A percentile compares a stretch with the other conserved stretches of the same genome.
Evolutionary conservation across 345 rosid species (phyloP).

Genomic region (Hypericum androsaemum): DNA sequence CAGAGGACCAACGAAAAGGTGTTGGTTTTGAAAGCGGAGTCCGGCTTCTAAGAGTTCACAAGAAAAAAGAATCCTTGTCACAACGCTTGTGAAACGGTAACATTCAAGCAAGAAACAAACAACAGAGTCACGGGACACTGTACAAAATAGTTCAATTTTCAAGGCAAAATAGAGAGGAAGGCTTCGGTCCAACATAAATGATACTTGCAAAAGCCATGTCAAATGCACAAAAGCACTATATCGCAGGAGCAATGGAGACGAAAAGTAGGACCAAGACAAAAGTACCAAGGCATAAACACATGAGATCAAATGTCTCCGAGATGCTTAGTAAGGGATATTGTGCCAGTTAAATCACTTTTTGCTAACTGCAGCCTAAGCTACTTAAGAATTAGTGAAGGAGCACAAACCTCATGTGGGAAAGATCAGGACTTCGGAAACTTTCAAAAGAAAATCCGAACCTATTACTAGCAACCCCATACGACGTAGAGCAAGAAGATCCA

Average conservation of each 20-base stretch:
- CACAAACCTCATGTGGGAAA: conserved; percentile 39
- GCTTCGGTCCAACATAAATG: too few relatives aligned
- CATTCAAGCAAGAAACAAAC: background rate
- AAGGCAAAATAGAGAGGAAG: background rate
- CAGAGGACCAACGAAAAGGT: conserved; percentile 41
- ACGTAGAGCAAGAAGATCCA: conserved; percentile 45
- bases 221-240: too few relatives aligned
- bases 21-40: conserved; percentile 42
- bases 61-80: background rate
- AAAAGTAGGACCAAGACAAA: background rate
- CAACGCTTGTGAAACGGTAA: background rate
- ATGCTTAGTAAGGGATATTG: too few relatives aligned
- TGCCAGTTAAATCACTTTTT: too few relatives aligned
- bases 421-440: conserved; percentile 33
- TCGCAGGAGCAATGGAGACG: too few relatives aligned
- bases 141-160: background rate
- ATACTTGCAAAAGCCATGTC: too few relatives aligned
- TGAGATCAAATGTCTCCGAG: background rate
- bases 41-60: conserved; percentile 42
- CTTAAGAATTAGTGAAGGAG: background rate
- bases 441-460: conserved; percentile 44
- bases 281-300: background rate
- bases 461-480: conserved; percentile 33
- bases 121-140: background rate
- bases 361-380: conserved; percentile 5